Evolutionary conservation across 495 filamentous ascomycete genomes (phyloP), one percentile per base, ranked within the genome.

Genomic region (Friedmanniomyces endolithicus): DNA sequence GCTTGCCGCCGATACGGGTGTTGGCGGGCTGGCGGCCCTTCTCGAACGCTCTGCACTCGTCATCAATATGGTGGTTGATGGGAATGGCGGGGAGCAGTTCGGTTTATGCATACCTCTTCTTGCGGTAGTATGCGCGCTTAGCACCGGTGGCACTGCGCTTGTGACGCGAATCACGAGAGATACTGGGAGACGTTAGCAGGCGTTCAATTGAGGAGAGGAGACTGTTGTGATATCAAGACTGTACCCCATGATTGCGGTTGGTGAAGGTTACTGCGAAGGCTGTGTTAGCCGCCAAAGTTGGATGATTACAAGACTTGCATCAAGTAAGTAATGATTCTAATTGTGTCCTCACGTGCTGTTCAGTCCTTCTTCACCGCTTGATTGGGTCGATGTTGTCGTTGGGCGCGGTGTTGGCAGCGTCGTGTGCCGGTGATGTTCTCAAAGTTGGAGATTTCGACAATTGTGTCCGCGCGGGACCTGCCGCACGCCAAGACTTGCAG

Each of bases 131-230:
- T 75, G 90, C 80, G 68, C 90, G 82, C 85, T 95, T 96, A 65
- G 90, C 90, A 78, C 90, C 90, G 67, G 90, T 88, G 72, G 87
- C 87, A 74, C 86, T 86, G 77, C 90, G 89, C 85, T 97, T 97
- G 82, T 97, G 90, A 78, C 90, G 87, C 68, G 88, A 94, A 76
- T 96, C 90, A 74, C 90, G 86, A 76, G 90, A 95, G 76, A 97
- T 96, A 97, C 70, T 72, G 60, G 0, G 41, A 33, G 25, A 27
- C 50, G 59, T 71, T 49, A 69, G 67, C 60, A 27, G 19, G 16
- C 39, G 45, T 31, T 39, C 12, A 39, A 25, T 11, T 14, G 19
- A 20, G 47, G 45, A 29, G 35, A 23, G 44, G 48, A 50, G 40
- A 37, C 23, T 31, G 27, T 31, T 55, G 35, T 7, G 17, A 16